These are phyloP conservation scores for Kwoniella sp. DNA, from an alignment of 768 basidiomycete genomes.

Conservation along the genomic window DNA sequence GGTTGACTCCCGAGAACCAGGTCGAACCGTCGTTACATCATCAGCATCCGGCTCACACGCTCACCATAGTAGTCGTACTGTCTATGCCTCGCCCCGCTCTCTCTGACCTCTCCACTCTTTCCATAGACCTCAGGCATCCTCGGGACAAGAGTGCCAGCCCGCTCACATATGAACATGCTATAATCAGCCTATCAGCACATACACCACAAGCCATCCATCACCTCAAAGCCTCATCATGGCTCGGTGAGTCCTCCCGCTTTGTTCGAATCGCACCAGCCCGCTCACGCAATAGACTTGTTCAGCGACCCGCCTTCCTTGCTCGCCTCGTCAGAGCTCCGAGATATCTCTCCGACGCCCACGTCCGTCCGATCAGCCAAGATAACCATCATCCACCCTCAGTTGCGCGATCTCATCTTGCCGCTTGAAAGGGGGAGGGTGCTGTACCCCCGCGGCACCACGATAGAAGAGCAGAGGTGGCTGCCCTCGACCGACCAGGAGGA, in stretches of 20 bases:
- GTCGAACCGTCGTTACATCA: neutral
- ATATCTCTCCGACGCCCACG: slow-evolving; percentile 26
- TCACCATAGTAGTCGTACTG: neutral
- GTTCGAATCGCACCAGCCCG: neutral
- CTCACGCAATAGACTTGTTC: neutral
- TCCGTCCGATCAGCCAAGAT: slow-evolving; percentile 31
- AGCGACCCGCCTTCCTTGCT: slow-evolving; percentile 19
- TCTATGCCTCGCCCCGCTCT: neutral
- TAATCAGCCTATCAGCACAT: no score
- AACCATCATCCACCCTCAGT: slow-evolving; percentile 54
- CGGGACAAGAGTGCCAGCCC: no score
- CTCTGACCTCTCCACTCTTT: neutral
- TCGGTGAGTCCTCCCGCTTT: slow-evolving; percentile 6
- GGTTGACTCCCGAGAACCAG: neutral
- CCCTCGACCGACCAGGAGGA: slow-evolving; percentile 7
- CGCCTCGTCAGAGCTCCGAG: slow-evolving; percentile 33
- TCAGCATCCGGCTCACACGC: neutral
- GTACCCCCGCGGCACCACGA: slow-evolving; percentile 7
- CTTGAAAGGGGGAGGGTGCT: slow-evolving; percentile 50
- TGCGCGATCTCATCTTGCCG: slow-evolving; percentile 72
- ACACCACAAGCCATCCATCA: neutral
- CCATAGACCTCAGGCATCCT: no score
- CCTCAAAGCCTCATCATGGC: slow-evolving; percentile 13
- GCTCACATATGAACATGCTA: no score
- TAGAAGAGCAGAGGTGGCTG: slow-evolving; percentile 15